phyloP scores from a whole-genome alignment of 306 rosid species.

The Cyamopsis tetragonoloba region DNA sequence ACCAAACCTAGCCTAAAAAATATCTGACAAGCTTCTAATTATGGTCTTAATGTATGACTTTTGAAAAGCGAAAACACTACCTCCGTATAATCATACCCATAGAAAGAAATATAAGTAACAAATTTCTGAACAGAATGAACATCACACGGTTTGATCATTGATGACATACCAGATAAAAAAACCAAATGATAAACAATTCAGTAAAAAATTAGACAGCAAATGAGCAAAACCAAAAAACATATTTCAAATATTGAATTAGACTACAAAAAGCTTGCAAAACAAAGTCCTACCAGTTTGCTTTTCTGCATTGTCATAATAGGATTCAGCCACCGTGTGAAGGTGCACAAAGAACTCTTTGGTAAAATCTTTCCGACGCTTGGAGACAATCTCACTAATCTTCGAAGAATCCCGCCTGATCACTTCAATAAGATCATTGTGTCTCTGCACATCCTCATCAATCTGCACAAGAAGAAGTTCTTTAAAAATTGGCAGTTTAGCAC shows the following conservation, averaged over 20 bases:
- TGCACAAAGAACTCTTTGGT: conserved; percentile 86
- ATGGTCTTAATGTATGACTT: neutral
- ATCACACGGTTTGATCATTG: neutral
- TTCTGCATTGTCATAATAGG: conserved; percentile 51
- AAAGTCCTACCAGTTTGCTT: conserved; percentile 61
- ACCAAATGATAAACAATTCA: neutral
- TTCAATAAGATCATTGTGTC: conserved; percentile 73
- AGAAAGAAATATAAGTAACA: neutral
- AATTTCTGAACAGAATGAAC: neutral
- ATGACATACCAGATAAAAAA: conserved; percentile 23
- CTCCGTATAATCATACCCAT: neutral
- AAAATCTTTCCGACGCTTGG: conserved; percentile 87
- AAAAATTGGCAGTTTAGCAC: neutral
- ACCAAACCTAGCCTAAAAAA: neutral
- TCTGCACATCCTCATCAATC: conserved; percentile 90
- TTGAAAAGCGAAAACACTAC: neutral
- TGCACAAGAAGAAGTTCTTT: conserved; percentile 26
- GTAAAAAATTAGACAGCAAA: neutral
- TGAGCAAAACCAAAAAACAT: neutral
- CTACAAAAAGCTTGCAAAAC: conserved; percentile 14
- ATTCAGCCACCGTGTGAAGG: conserved; percentile 67
- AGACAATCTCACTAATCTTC: conserved; percentile 57
- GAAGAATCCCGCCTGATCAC: conserved; percentile 41
- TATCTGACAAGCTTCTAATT: neutral
- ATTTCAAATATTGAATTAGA: neutral